phyloP scores from a whole-genome alignment of 129 eudicot genomes.

The Dittrichia graveolens region DNA sequence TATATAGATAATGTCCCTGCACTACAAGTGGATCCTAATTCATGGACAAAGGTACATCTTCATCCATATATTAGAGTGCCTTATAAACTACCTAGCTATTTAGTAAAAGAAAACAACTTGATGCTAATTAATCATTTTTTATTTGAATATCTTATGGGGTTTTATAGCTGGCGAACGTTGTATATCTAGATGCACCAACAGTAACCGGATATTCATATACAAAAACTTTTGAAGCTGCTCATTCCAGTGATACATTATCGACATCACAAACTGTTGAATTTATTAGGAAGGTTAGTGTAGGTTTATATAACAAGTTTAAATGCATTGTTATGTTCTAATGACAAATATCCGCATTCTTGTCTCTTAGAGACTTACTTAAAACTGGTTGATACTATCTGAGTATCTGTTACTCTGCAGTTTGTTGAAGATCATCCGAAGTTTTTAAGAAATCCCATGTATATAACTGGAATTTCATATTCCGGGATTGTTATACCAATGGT shows the following conservation, averaged over 20 bases:
- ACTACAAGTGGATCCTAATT: slow-evolving; percentile 22
- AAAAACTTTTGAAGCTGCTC: slow-evolving; percentile 11
- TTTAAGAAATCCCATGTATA: slow-evolving; percentile 25
- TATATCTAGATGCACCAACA: slow-evolving; percentile 43
- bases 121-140: not conserved
- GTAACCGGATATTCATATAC: slow-evolving; percentile 43
- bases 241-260: slow-evolving; percentile 30
- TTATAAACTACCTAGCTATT: no score
- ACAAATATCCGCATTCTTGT: not conserved
- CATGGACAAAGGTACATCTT: slow-evolving; percentile 30
- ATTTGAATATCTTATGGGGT: not conserved
- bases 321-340: not conserved
- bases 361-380: no score
- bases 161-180: slow-evolving; percentile 40
- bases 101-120: not conserved
- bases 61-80: not conserved
- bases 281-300: slow-evolving; percentile 37
- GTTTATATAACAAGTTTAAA: not conserved
- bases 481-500: slow-evolving; percentile 26
- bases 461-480: slow-evolving; percentile 26
- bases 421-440: slow-evolving; percentile 25
- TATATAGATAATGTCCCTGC: slow-evolving; percentile 23
- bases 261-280: slow-evolving; percentile 37
- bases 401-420: slow-evolving; percentile 15
- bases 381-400: no score